These are phyloP conservation scores for Neospermospora avenae DNA, from an alignment of 2,329 filamentous ascomycete genomes.

Conservation along the genomic window DNA sequence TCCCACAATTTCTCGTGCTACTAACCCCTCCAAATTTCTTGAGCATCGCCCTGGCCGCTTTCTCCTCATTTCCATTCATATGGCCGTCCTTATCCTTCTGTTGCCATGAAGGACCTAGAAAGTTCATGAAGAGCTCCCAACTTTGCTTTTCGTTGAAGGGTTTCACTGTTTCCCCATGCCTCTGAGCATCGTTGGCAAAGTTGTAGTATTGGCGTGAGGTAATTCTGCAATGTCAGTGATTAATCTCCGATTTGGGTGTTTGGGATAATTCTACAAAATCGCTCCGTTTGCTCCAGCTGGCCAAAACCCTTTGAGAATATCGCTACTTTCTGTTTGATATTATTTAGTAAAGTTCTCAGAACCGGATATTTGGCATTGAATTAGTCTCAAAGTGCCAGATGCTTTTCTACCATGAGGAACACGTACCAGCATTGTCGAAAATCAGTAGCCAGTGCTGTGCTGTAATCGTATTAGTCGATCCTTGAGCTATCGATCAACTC, in stretches of 20 bases:
- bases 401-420: not conserved
- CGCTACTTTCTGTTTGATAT: not conserved
- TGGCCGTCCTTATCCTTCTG: not conserved
- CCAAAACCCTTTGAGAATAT: slow-evolving; percentile 28
- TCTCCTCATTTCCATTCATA: not conserved
- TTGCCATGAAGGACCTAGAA: slow-evolving; percentile 18
- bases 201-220: slow-evolving; percentile 30
- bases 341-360: too few species aligned
- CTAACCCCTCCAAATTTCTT: not conserved
- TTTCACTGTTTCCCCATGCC: slow-evolving; percentile 22
- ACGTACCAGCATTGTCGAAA: slow-evolving; percentile 22
- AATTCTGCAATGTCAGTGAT: slow-evolving; percentile 4
- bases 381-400: too few species aligned
- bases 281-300: slow-evolving; percentile 23
- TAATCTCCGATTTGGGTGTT: not conserved
- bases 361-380: too few species aligned
- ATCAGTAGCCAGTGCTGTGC: slow-evolving; percentile 18
- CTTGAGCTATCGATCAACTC: not conserved
- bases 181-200: slow-evolving; percentile 24
- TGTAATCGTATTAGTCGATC: not conserved
- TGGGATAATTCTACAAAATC: slow-evolving; percentile 15
- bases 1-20: not conserved
- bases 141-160: slow-evolving; percentile 19
- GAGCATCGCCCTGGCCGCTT: not conserved
- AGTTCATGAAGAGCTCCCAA: slow-evolving; percentile 24